phyloP scores from a whole-genome alignment of 352 stramenopile genomes.

The Pythium pyrilobum region DNA sequence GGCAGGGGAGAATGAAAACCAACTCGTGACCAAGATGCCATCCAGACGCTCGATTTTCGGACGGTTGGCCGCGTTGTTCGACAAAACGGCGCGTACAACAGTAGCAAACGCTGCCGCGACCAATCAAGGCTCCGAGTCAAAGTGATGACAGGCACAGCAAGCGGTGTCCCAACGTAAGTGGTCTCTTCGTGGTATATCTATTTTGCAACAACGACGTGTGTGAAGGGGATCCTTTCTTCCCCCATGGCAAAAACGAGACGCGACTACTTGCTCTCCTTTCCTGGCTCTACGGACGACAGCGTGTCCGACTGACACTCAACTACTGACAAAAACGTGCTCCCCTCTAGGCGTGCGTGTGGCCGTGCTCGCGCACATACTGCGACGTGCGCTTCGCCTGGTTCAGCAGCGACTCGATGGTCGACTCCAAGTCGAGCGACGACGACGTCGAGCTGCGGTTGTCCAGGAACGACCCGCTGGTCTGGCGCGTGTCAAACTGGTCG shows the following conservation, averaged over 20 bases:
- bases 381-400: constrained; percentile 66
- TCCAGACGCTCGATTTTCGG: background rate
- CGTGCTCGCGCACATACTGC: constrained; percentile 22
- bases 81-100: background rate
- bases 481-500: constrained; percentile 34
- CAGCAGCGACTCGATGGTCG: constrained; percentile 69
- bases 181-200: too few species aligned
- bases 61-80: background rate
- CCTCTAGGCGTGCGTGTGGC: constrained; percentile 7
- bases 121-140: too few species aligned
- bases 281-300: background rate
- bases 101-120: too few species aligned
- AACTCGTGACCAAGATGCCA: background rate
- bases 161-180: too few species aligned
- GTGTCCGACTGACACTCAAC: constrained; percentile 11
- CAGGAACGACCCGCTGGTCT: constrained; percentile 8
- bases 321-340: background rate
- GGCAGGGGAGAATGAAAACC: background rate
- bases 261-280: background rate
- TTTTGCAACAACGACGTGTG: too few species aligned
- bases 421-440: constrained; percentile 55
- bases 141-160: background rate
- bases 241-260: too few species aligned
- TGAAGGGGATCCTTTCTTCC: too few species aligned
- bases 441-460: constrained; percentile 31